phyloP scores from a whole-genome alignment of 768 basidiomycete genomes.

The Hortiboletus flavorubellus region DNA sequence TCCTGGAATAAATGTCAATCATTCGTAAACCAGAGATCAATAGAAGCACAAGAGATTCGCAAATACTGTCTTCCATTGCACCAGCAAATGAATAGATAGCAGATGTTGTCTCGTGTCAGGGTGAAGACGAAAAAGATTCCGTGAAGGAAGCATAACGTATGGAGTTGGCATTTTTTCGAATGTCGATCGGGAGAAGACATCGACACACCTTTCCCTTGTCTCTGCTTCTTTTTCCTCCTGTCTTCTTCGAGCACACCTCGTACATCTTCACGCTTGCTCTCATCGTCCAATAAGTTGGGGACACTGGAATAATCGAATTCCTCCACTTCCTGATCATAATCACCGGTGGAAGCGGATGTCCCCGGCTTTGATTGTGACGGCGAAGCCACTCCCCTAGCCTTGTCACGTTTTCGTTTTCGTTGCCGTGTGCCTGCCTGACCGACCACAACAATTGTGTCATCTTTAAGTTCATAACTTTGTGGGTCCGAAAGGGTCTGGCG shows the following conservation, averaged over 20 bases:
- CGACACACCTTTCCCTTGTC: conserved; percentile 40
- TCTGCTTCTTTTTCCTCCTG: conserved; percentile 50
- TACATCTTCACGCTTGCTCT: conserved; percentile 31
- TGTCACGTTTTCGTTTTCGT: conserved; percentile 47
- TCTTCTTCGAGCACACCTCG: conserved; percentile 25
- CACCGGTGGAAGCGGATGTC: neutral
- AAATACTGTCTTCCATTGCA: conserved; percentile 1
- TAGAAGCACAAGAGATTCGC: conserved; percentile 3
- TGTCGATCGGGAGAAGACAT: neutral
- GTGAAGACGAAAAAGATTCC: conserved; percentile 8
- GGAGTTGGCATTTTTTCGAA: neutral
- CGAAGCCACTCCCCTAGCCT: conserved; percentile 6
- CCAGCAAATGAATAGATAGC: neutral
- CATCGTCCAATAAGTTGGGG: conserved; percentile 70
- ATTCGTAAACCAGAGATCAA: neutral
- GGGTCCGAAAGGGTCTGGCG: conserved; percentile 34
- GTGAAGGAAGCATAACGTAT: neutral
- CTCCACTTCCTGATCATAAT: conserved; percentile 31
- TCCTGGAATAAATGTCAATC: conserved; percentile 29
- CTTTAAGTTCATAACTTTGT: conserved; percentile 28
- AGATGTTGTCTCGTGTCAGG: neutral
- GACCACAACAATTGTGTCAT: conserved; percentile 71
- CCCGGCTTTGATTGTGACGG: conserved; percentile 1
- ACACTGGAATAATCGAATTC: conserved; percentile 67
- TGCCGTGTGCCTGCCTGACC: conserved; percentile 64